Evolutionary conservation across 2,329 filamentous ascomycete genomes (phyloP).

Genomic region (Talaromyces albobiverticillius): DNA sequence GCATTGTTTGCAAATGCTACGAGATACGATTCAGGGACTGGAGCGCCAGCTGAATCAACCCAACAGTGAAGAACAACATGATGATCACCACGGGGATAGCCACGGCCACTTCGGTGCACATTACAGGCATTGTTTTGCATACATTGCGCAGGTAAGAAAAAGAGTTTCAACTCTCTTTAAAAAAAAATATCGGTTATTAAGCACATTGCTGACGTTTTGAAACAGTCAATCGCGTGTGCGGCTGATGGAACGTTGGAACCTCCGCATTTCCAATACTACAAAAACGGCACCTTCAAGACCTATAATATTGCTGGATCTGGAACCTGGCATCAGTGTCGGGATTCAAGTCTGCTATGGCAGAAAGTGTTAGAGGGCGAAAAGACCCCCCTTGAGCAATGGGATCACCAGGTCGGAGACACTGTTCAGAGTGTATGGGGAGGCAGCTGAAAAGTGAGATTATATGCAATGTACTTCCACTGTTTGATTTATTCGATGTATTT

Average conservation of each 20-base stretch:
- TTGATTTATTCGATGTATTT: too few relatives aligned
- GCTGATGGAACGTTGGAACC: slow-evolving; percentile 11
- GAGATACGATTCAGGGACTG: slow-evolving; percentile 6
- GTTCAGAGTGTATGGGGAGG: slow-evolving; percentile 11
- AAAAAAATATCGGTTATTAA: not conserved
- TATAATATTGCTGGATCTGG: slow-evolving; percentile 13
- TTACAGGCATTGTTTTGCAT: slow-evolving; percentile 15
- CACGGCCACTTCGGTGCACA: not conserved
- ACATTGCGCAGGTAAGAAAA: slow-evolving; percentile 13
- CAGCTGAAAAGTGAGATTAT: not conserved
- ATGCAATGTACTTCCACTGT: not conserved
- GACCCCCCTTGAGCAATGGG: slow-evolving; percentile 4
- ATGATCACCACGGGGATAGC: not conserved
- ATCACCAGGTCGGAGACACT: slow-evolving; percentile 6
- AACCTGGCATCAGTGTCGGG: slow-evolving; percentile 13
- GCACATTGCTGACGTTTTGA: not conserved
- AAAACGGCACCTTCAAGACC: slow-evolving; percentile 1
- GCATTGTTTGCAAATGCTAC: slow-evolving; percentile 13
- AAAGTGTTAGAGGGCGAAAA: slow-evolving; percentile 1
- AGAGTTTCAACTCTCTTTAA: not conserved
- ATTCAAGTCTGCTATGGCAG: slow-evolving; percentile 7
- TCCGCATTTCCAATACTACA: not conserved
- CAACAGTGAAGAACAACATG: not conserved
- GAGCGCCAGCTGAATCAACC: not conserved
- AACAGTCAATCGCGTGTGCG: slow-evolving; percentile 6